Evolutionary conservation across 768 basidiomycete genomes (phyloP).

Genomic region (Suillus subluteus): DNA sequence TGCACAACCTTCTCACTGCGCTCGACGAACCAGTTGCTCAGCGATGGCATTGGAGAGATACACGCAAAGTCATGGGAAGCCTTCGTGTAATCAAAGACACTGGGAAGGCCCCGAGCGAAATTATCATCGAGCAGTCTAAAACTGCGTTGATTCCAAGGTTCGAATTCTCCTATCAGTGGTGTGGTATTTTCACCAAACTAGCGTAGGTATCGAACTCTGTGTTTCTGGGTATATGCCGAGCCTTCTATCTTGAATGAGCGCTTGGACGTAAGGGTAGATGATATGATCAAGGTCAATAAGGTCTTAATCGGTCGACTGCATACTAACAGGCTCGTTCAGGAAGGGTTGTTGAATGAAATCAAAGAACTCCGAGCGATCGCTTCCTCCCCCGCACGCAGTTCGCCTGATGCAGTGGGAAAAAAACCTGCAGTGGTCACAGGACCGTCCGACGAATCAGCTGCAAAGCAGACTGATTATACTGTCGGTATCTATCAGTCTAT

Average conservation of each 20-base stretch:
- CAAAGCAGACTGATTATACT: slow-evolving; percentile 57
- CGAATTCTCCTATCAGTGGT: slow-evolving; percentile 8
- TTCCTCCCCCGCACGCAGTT: slow-evolving; percentile 4
- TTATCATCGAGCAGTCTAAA: slow-evolving; percentile 64
- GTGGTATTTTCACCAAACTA: background rate
- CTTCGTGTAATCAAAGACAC: slow-evolving; percentile 77
- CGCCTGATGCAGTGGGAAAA: background rate
- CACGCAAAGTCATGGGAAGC: slow-evolving; percentile 84
- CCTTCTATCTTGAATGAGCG: slow-evolving; percentile 63
- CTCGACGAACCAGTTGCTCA: slow-evolving; percentile 77
- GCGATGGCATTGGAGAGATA: slow-evolving; percentile 97
- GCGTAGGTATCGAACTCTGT: slow-evolving; percentile 77
- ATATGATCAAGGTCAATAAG: slow-evolving; percentile 77
- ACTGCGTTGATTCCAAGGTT: slow-evolving; percentile 55
- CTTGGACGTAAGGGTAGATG: slow-evolving; percentile 80
- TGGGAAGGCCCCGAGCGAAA: slow-evolving; percentile 65
- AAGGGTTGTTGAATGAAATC: slow-evolving; percentile 84
- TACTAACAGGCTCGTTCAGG: slow-evolving; percentile 41
- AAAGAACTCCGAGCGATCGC: slow-evolving; percentile 46
- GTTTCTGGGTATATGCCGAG: slow-evolving; percentile 90
- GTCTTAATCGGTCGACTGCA: background rate
- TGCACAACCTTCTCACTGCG: slow-evolving; percentile 65
- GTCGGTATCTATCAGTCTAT: slow-evolving; percentile 94
- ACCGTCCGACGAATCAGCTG: slow-evolving; percentile 2
- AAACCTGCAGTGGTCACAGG: background rate